These are phyloP conservation scores for Cicer yamashitae DNA, from an alignment of 306 rosid genomes.

Conservation along the genomic window DNA sequence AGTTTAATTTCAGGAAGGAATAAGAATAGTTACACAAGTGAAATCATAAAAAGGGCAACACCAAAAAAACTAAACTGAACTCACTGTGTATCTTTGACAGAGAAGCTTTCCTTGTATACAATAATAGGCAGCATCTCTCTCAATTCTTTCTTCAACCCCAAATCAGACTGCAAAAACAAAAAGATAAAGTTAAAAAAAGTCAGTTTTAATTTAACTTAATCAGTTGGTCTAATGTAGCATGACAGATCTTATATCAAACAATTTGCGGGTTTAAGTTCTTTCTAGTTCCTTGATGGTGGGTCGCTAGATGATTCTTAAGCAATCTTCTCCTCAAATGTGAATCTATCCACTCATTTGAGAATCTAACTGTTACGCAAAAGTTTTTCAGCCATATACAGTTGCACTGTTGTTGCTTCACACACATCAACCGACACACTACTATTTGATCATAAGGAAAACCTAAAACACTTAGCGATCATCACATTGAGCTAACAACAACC, in stretches of 20 bases:
- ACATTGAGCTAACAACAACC: no score
- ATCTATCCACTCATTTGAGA: no score
- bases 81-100: constrained; percentile 76
- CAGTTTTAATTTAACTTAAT: background rate
- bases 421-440: no score
- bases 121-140: constrained; percentile 87
- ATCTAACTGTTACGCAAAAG: no score
- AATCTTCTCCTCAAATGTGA: no score
- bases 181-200: background rate
- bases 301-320: no score
- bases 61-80: constrained; percentile 38
- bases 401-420: no score
- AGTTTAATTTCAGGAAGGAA: constrained; percentile 3
- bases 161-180: constrained; percentile 47
- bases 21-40: background rate
- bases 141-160: constrained; percentile 75
- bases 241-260: background rate
- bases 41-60: background rate
- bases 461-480: no score
- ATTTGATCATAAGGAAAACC: no score
- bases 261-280: background rate
- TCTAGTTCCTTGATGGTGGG: background rate
- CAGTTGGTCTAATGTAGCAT: no score
- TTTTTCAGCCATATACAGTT: no score
- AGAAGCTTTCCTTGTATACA: constrained; percentile 80